phyloP scores from a whole-genome alignment of 768 basidiomycete species.

The Leccinum uliginosum region DNA sequence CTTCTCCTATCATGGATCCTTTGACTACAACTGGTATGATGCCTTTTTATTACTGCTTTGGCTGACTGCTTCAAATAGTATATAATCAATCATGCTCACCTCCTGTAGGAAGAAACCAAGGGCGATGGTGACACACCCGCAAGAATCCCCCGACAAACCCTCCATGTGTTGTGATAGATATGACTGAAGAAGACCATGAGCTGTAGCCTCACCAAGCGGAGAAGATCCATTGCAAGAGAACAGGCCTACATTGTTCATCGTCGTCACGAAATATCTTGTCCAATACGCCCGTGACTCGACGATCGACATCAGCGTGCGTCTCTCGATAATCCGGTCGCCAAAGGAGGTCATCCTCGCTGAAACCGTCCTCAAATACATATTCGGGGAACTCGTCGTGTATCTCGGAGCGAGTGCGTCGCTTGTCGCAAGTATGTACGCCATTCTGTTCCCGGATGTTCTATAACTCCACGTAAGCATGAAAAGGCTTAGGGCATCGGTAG shows the following conservation, averaged over 20 bases:
- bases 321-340: constrained; percentile 35
- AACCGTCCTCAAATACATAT: constrained; percentile 48
- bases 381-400: constrained; percentile 36
- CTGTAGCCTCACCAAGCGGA: background rate
- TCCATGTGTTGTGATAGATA: constrained; percentile 63
- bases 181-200: constrained; percentile 36
- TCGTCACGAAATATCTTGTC: constrained; percentile 50
- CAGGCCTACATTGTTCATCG: constrained; percentile 37
- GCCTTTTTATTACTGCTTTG: constrained; percentile 9
- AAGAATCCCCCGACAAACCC: constrained; percentile 60
- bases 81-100: constrained; percentile 38
- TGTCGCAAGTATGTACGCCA: constrained; percentile 69
- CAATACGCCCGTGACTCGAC: constrained; percentile 33
- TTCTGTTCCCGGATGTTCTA: constrained; percentile 62
- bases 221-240: background rate
- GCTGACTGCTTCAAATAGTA: no score
- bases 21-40: constrained; percentile 26
- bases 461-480: background rate
- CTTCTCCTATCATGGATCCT: background rate
- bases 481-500: background rate
- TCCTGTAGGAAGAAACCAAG: constrained; percentile 55
- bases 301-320: constrained; percentile 1
- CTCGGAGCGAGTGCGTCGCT: constrained; percentile 46
- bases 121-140: constrained; percentile 38
- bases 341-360: constrained; percentile 57